Evolutionary conservation across 192 early-diverging fungal genomes (phyloP).

Genomic region (Chytriomyces hyalinus): DNA sequence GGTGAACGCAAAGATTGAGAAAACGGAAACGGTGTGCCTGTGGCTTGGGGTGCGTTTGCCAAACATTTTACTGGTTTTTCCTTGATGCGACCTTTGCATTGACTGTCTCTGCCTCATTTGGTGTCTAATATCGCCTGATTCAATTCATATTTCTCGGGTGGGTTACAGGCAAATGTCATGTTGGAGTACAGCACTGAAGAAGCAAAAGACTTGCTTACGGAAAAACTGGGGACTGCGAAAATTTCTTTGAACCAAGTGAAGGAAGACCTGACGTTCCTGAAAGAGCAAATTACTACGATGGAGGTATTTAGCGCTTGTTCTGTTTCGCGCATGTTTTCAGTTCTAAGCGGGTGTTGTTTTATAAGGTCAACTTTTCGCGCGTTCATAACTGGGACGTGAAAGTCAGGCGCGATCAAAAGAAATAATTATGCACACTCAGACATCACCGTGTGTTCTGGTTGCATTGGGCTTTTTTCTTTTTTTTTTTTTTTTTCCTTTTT

Average conservation of each 20-base stretch:
- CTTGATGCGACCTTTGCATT: not conserved
- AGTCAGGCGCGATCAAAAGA: slow-evolving; percentile 56
- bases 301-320: slow-evolving; percentile 60
- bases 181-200: slow-evolving; percentile 92
- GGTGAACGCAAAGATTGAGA: slow-evolving; percentile 79
- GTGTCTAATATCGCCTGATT: not conserved
- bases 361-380: slow-evolving; percentile 74
- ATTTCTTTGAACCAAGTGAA: slow-evolving; percentile 73
- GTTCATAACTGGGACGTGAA: slow-evolving; percentile 99
- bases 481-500: too few species aligned
- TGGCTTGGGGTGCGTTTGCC: slow-evolving; percentile 85
- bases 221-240: slow-evolving; percentile 78
- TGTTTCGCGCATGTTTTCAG: not conserved
- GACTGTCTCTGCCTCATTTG: not conserved
- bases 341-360: not conserved
- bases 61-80: not conserved
- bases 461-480: too few species aligned
- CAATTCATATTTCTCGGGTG: not conserved
- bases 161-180: slow-evolving; percentile 90
- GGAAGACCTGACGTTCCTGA: slow-evolving; percentile 91
- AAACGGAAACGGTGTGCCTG: slow-evolving; percentile 82
- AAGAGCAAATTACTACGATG: slow-evolving; percentile 99
- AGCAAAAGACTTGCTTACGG: slow-evolving; percentile 75
- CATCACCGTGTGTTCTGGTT: too few species aligned
- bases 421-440: too few species aligned